Evolutionary conservation across 208 protist species (phyloP), one percentile per base, ranked within the genome.

Genomic region (Acanthamoeba lenticulata): DNA sequence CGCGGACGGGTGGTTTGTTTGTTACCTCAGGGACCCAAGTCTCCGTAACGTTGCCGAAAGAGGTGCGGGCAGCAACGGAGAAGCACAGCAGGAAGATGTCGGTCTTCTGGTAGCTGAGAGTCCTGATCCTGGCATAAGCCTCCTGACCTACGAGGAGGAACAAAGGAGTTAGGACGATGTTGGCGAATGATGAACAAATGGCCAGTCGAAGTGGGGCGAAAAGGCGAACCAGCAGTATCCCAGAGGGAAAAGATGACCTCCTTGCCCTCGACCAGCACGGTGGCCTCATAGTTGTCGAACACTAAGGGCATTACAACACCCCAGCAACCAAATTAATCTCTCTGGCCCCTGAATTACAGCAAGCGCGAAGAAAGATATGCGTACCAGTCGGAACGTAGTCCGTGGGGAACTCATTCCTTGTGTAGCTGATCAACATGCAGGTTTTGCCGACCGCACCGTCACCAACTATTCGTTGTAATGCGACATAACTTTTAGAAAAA

Each of bases 391-490:
- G 96, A 27, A 98, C 92, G 95, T 98, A 98, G 81, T 98, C 96
- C 21, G 92, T 95, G 83, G 97, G 97, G 89, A 98, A 98, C 5
- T 90, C 95, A 65, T 98, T 98, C 60, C 95, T 95, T 6, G 97
- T 98, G 90, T 98, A 98, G 19, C 90, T 89, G 45, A 98, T 97
- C 24, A 98, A 92, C 36, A 98, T 52, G 62, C 97, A 98, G 1
- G 97, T 98, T 94, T 98, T 98, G 60, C 97, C 97, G 38, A 98
- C 97, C 45, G 96, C 96, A 96, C 96, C 97, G 95, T 98, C 97
- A 40, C 97, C 97, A 38, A 98, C 97, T 42, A 97, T 97, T 45
- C 17, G 6, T 47, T 49, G 72, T 32, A 5, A 38, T 9, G 17
- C 5, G 2, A 13, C 15, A 32, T 21, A 49, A 29, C 2, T 3